Base-by-base conservation (phyloP, 805 yeast species). In the Suhomyces prunicola region DNA sequence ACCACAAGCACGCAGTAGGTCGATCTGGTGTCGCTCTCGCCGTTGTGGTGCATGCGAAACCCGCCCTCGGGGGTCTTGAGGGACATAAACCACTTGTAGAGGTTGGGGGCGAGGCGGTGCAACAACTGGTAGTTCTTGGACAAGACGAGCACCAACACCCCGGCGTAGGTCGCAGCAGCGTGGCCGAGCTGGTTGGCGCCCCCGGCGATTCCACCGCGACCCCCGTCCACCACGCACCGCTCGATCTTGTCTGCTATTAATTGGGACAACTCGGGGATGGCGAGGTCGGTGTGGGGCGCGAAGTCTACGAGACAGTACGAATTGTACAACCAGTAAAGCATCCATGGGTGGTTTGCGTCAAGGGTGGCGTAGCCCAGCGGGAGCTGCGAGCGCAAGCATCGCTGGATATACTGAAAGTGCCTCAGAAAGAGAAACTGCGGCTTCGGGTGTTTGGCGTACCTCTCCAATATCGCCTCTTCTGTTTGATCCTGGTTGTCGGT, bases 341-440 rank as follows among this genome's bases (percentile, higher is more conserved):
- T 71, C 98, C 98, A 94, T 0, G 96, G 85, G 55, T 87, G 91
- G n/a, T 94, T 88, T 0, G 97, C 94, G 68, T 93, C 97, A 46
- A 90, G 73, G 0, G 79, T 78, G 3, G 68, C 64, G 65, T 79
- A 86, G 7, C 67, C 71, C 2, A 70, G 57, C 0, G 91, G 88
- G 26, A 88, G 73, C 15, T 77, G 71, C 9, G 68, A 63, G 8
- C 64, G 59, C 23, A 83, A 68, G 17, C 73, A 71, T n/a, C 63
- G 53, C 19, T 71, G 66, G 12, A 82, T 66, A 61, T 76, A 87
- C 48, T 57, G 54, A 8, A 64, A 51, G 62, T 87, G 91, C 1
- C 58, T 55, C 5, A 65, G 65, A n/a, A 15, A n/a, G 41, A 39
- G 15, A 19, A 57, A 55, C 13, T 42, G 46, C 10, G 56, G 48